phyloP scores from a whole-genome alignment of 306 rosid species.

The Vicia villosa region DNA sequence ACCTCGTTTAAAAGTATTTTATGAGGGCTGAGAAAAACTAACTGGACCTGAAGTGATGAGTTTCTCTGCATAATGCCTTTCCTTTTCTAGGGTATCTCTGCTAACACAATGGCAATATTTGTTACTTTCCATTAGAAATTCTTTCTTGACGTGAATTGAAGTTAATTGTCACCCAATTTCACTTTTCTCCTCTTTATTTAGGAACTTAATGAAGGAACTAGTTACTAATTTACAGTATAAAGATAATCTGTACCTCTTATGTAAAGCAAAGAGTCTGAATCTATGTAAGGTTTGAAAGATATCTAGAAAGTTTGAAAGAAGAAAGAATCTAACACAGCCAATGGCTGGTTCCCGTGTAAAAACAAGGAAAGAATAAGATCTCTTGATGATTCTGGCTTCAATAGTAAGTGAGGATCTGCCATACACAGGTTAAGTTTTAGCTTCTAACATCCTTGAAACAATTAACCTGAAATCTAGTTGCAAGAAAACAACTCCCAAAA shows the following conservation, averaged over 20 bases:
- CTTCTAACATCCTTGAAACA: background rate
- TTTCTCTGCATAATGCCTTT: background rate
- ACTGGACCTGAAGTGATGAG: background rate
- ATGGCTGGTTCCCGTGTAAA: background rate
- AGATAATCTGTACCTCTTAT: background rate
- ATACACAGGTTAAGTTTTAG: background rate
- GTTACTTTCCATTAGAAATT: background rate
- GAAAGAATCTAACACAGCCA: background rate
- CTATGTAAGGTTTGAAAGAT: background rate
- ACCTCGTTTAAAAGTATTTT: background rate
- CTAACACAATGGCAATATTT: background rate
- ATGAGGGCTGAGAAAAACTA: background rate
- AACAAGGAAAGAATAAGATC: background rate
- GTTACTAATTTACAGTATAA: conserved; percentile 4
- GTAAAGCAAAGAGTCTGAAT: background rate
- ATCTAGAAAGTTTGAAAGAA: background rate
- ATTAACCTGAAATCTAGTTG: background rate
- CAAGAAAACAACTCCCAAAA: conserved; percentile 14
- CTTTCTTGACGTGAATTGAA: background rate
- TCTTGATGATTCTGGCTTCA: background rate
- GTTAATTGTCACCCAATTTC: background rate
- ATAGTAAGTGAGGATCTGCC: background rate
- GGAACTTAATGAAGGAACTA: background rate
- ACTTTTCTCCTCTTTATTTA: background rate
- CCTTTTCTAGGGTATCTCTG: background rate